These are phyloP conservation scores for Cryomyces antarcticus DNA, from an alignment of 495 filamentous ascomycete genomes.

Conservation along the genomic window DNA sequence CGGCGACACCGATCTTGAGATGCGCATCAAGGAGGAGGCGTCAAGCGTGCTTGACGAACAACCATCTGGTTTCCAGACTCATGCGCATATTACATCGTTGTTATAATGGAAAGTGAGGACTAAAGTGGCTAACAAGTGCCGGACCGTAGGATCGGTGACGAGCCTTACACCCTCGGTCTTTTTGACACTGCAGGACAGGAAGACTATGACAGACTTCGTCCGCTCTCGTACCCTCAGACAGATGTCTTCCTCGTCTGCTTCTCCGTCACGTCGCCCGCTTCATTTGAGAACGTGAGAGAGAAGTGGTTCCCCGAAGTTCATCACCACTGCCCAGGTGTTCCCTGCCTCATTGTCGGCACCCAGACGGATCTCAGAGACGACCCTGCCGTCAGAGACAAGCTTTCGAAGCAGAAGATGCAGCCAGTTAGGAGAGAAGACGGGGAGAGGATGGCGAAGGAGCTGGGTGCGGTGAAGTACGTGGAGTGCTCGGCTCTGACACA, in stretches of 20 bases:
- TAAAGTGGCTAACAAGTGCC: not conserved
- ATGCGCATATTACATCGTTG: no score
- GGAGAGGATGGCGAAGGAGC: constrained; percentile 86
- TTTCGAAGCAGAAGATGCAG: constrained; percentile 84
- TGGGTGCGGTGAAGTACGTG: constrained; percentile 94
- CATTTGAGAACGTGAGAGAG: constrained; percentile 96
- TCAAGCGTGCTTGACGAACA: no score
- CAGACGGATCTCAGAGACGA: constrained; percentile 95
- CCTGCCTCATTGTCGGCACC: constrained; percentile 93
- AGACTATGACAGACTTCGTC: constrained; percentile 94
- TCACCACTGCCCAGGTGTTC: constrained; percentile 94
- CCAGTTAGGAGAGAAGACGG: constrained; percentile 84
- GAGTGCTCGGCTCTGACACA: constrained; percentile 96
- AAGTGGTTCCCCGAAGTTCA: constrained; percentile 99
- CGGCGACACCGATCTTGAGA: no score
- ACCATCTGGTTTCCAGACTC: no score
- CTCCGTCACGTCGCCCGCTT: constrained; percentile 94
- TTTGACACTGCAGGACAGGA: constrained; percentile 99
- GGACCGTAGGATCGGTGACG: constrained; percentile 75
- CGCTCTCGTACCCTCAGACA: constrained; percentile 92
- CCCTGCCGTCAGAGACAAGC: constrained; percentile 67
- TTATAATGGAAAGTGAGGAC: not conserved
- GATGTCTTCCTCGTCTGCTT: constrained; percentile 99
- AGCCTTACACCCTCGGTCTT: constrained; percentile 89
- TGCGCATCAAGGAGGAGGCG: no score